These are phyloP conservation scores for Penicillium paneum DNA, from an alignment of 2,329 filamentous ascomycete species.

Conservation along the genomic window DNA sequence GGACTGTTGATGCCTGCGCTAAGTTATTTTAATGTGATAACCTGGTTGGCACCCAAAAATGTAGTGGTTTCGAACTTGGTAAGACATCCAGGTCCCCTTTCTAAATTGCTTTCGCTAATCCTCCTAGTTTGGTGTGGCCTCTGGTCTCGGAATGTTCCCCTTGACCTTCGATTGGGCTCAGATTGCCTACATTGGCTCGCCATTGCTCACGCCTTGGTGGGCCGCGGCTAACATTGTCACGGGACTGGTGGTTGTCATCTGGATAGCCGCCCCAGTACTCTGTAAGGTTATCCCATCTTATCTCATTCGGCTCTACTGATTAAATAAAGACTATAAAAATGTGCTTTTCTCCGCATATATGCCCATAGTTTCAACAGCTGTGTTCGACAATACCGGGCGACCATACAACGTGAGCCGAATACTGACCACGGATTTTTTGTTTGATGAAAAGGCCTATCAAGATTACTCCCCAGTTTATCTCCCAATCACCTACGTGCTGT, in stretches of 20 bases:
- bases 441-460: conserved; percentile 72
- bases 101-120: not conserved
- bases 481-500: conserved; percentile 82
- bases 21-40: conserved; percentile 85
- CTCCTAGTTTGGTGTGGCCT: conserved; percentile 69
- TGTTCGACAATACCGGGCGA: conserved; percentile 80
- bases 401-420: conserved; percentile 80
- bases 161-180: conserved; percentile 91
- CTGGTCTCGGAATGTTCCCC: conserved; percentile 77
- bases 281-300: conserved; percentile 42
- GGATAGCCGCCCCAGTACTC: conserved; percentile 73
- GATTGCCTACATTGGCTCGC: conserved; percentile 82
- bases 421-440: conserved; percentile 71
- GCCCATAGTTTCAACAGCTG: conserved; percentile 78
- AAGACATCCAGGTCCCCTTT: conserved; percentile 16
- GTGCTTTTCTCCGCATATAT: conserved; percentile 78
- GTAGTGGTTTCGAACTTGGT: conserved; percentile 78
- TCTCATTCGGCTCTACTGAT: conserved; percentile 3
- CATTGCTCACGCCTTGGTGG: conserved; percentile 80
- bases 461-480: conserved; percentile 82
- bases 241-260: conserved; percentile 78
- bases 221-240: conserved; percentile 80
- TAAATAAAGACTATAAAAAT: conserved; percentile 65
- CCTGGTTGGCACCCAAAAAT: conserved; percentile 82
- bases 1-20: conserved; percentile 78